Evolutionary conservation across 495 filamentous ascomycete genomes (phyloP).

Genomic region (Penicillium manginii): DNA sequence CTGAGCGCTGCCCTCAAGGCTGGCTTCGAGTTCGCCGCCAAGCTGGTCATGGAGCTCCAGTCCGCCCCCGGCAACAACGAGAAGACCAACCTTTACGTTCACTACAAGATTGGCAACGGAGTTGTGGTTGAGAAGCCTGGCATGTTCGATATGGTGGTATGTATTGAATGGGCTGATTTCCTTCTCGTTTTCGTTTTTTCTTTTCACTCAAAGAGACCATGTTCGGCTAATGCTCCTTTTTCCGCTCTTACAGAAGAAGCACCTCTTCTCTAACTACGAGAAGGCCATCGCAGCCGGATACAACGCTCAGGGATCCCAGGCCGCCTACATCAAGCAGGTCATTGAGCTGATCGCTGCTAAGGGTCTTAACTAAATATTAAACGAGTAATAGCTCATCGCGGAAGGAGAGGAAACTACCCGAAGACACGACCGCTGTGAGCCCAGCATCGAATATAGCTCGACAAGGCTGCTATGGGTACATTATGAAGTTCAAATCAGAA

Average conservation of each 20-base stretch:
- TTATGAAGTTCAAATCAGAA: slow-evolving; percentile 16
- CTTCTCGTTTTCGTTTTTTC: background rate
- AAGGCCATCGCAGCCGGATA: slow-evolving; percentile 54
- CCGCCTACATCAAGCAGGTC: slow-evolving; percentile 73
- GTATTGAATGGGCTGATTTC: slow-evolving; percentile 10
- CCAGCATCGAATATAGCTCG: background rate
- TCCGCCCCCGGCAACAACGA: slow-evolving; percentile 55
- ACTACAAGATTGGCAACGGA: slow-evolving; percentile 60
- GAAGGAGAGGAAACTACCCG: background rate
- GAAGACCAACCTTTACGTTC: slow-evolving; percentile 58
- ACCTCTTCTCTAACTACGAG: slow-evolving; percentile 78
- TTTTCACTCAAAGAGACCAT: background rate
- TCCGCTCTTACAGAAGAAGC: slow-evolving; percentile 62
- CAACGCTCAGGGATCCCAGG: slow-evolving; percentile 66
- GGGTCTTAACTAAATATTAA: slow-evolving; percentile 40
- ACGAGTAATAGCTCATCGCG: background rate
- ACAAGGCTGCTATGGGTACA: background rate
- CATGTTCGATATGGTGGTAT: slow-evolving; percentile 59
- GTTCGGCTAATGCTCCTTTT: slow-evolving; percentile 1
- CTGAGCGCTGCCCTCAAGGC: slow-evolving; percentile 22
- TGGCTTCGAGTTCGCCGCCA: slow-evolving; percentile 46
- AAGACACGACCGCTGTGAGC: background rate
- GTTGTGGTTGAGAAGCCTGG: slow-evolving; percentile 49
- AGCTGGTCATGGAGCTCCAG: slow-evolving; percentile 63
- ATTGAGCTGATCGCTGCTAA: slow-evolving; percentile 69